Evolutionary conservation across 1,139 yeast species (phyloP), one percentile per base, ranked within the genome.

Genomic region (Arxiozyma heterogenica): DNA sequence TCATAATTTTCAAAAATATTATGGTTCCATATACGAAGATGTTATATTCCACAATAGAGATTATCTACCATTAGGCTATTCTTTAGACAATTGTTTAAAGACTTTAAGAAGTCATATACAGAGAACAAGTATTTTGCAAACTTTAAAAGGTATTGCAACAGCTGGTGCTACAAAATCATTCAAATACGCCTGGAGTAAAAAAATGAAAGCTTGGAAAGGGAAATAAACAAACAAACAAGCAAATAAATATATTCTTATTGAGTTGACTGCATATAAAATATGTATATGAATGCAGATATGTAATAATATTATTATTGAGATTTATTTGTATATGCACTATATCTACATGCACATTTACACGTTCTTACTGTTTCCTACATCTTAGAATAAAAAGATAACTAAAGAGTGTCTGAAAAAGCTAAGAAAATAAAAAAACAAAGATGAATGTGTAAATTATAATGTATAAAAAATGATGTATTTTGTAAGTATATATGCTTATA

Each of bases 131-230:
- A 64, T 85, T 15, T 69, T 82, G 17, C 98, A 94, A 69, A 82
- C 89, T 38, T 62, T 82, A 22, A 90, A 91, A 67, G 98, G 99
- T 0, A 64, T 93, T 4, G 73, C 87, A 44, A 89, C 95, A 2
- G 96, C 98, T 1, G 98, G 99, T 0, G 54, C 88, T 1, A 66
- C 75, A 38, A 86, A 87, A 66, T 83, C 95, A 20, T 67, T 82
- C 49, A 79, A 77, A 60, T 93, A 93, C 70, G 93, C 96, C 4
- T 71, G 80, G 67, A 96, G 91, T 53, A 93, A 93, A 70, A 77
- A 76, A 57, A 54, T 67, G 55, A 66, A 64, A 50, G 58, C 60
- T 9, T 54, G 45, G 54, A 51, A 38, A 25, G 42, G 43, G 22
- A 49, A 38, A 38, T 38, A 38, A 46, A 12, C 15, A 34, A 34